phyloP scores from a whole-genome alignment of 352 stramenopile genomes.

The Pythium aphanidermatum region DNA sequence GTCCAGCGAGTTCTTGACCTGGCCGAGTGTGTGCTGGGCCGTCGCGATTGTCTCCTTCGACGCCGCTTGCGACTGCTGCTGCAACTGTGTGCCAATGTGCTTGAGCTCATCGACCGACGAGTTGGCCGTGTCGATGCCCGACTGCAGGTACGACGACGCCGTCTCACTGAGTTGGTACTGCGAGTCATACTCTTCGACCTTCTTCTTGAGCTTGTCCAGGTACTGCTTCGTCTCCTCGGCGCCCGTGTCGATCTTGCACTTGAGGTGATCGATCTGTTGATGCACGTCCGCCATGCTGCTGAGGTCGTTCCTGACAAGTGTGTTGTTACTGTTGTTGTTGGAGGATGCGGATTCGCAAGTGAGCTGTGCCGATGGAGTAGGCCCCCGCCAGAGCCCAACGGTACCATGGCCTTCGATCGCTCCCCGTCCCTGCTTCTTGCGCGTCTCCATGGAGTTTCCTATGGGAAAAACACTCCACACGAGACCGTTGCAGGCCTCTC shows the following conservation, averaged over 20 bases:
- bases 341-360: slow-evolving; percentile 12
- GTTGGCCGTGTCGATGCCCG: slow-evolving; percentile 25
- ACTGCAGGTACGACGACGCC: slow-evolving; percentile 38
- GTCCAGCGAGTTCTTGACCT: slow-evolving; percentile 34
- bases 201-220: slow-evolving; percentile 53
- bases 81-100: slow-evolving; percentile 21
- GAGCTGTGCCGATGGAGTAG: no score
- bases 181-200: slow-evolving; percentile 46
- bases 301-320: not conserved
- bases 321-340: not conserved
- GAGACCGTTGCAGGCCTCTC: no score
- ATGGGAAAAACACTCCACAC: slow-evolving; percentile 4
- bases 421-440: slow-evolving; percentile 2
- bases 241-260: slow-evolving; percentile 44
- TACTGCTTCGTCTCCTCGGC: slow-evolving; percentile 52
- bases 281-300: slow-evolving; percentile 38
- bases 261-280: slow-evolving; percentile 35
- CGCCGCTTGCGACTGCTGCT: slow-evolving; percentile 31
- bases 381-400: no score
- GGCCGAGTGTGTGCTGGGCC: slow-evolving; percentile 34
- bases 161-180: slow-evolving; percentile 38
- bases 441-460: not conserved
- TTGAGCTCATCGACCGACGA: slow-evolving; percentile 34
- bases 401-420: no score
- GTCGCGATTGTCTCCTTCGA: slow-evolving; percentile 40